Evolutionary conservation across 345 rosid species (phyloP), one percentile per base, ranked within the genome.

Genomic region (Syzygium oleosum): DNA sequence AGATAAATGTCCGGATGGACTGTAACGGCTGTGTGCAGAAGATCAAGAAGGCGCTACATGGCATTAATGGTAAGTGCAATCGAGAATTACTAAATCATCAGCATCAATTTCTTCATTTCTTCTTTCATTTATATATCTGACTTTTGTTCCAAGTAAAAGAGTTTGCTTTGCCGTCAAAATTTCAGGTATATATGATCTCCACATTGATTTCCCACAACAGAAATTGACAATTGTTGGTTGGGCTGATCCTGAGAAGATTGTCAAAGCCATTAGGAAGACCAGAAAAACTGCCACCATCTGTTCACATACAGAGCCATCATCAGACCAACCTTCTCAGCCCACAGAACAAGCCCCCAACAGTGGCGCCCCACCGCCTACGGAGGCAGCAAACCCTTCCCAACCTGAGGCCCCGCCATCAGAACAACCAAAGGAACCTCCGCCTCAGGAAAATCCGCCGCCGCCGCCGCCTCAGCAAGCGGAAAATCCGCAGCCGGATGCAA

Each of bases 11-110:
- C 94, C 95, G 95, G 77, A 92, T 95, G 92, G 96, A 95, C 94
- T 95, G 98, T 85, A 94, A 94, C 4, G 98, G 96, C 13, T 95
- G 96, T 7, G 95, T 95, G 8, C 98, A 94, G 91, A 95, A 95
- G 94, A 94, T 95, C 89, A 95, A 93, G 92, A 95, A 91, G 90
- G 95, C 95, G 0, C 86, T 94, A 11, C 91, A 94, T 77, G 94
- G 96, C 86, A 92, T 95, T 85, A 90, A 91, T 5, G 98, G 98
- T 92, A 87, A 92, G 91, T 29, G 68, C 19, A 41, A 56, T n/a
- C 49, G 17, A 38, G 25, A 51, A 46, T 22, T 12, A 41, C 5
- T 46, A 83, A 19, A 53, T 12, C 10, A 25, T 41, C 41, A 16
- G 46, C 6, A 17, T 43, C 58, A 5, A 68, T 29, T 58, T 85